phyloP scores from a whole-genome alignment of 2,329 filamentous ascomycete species.

The Thielaviopsis cerberus region DNA sequence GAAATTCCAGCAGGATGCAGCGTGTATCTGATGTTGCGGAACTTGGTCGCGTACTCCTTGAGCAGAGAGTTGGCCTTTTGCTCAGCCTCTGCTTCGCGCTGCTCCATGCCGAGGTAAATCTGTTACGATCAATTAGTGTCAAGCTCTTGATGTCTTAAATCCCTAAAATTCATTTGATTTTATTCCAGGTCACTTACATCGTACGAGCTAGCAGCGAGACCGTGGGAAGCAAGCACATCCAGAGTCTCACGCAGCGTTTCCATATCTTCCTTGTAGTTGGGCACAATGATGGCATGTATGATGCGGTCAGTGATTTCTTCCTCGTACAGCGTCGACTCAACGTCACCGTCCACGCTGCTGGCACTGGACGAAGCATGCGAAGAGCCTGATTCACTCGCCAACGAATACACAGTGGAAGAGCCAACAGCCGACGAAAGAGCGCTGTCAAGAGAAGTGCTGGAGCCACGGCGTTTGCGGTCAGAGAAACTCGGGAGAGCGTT shows the following conservation, averaged over 20 bases:
- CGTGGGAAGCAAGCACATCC: conserved; percentile 48
- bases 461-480: conserved; percentile 29
- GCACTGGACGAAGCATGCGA: conserved; percentile 29
- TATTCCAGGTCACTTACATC: conserved; percentile 37
- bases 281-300: conserved; percentile 51
- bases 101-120: conserved; percentile 57
- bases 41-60: conserved; percentile 44
- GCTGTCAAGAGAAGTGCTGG: conserved; percentile 36
- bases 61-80: conserved; percentile 43
- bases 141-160: no score
- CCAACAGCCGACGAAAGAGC: conserved; percentile 15
- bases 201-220: conserved; percentile 43
- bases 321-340: conserved; percentile 13
- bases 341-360: conserved; percentile 32
- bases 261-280: conserved; percentile 57
- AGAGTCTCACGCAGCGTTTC: conserved; percentile 50
- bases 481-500: conserved; percentile 29
- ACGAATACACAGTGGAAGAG: conserved; percentile 13
- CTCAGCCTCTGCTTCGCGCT: conserved; percentile 42
- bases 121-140: conserved; percentile 17
- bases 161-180: no score
- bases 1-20: conserved; percentile 47
- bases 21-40: conserved; percentile 48
- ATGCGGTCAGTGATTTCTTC: conserved; percentile 24
- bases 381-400: conserved; percentile 28